These are phyloP conservation scores for Phaeophleospora eucalypticola DNA, from an alignment of 2,329 filamentous ascomycete species.

Conservation along the genomic window DNA sequence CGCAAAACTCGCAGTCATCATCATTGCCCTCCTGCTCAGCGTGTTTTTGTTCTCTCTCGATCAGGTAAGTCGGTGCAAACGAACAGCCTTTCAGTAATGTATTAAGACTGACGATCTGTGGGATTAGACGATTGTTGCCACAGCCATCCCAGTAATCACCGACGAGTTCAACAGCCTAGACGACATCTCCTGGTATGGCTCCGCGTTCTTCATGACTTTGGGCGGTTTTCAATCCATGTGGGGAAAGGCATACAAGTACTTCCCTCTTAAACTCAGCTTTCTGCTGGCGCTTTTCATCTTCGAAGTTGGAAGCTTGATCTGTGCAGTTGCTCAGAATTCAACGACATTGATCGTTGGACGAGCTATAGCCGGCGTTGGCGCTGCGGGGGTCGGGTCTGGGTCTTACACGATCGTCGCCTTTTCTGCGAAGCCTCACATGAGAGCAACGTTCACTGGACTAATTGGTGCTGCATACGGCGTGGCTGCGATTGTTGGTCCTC, in stretches of 20 bases:
- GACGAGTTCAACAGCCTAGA: conserved; percentile 34
- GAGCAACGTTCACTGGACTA: conserved; percentile 15
- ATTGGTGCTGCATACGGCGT: conserved; percentile 19
- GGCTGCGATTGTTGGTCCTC: conserved; percentile 10
- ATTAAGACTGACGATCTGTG: too few relatives aligned
- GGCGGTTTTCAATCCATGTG: conserved; percentile 32
- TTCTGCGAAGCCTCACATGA: conserved; percentile 3
- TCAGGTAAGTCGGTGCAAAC: not conserved
- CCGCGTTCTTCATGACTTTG: conserved; percentile 35
- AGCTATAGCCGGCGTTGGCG: conserved; percentile 36
- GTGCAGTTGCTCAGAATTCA: conserved; percentile 35
- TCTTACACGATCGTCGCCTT: conserved; percentile 26
- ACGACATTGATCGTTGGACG: conserved; percentile 39
- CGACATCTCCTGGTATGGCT: conserved; percentile 33
- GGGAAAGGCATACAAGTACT: conserved; percentile 27
- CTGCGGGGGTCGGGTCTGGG: conserved; percentile 32
- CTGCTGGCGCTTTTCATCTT: conserved; percentile 38
- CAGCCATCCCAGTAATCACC: conserved; percentile 35
- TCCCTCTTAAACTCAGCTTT: conserved; percentile 32
- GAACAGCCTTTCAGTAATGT: too few relatives aligned
- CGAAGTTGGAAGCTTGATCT: conserved; percentile 39
- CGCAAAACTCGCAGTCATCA: not conserved
- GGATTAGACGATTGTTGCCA: conserved; percentile 29
- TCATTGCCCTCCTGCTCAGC: not conserved
- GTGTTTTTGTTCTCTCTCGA: conserved; percentile 2